Conservation (phyloP, 2,329 filamentous ascomycete genomes). For the Paraphoma chrysanthemicola region DNA sequence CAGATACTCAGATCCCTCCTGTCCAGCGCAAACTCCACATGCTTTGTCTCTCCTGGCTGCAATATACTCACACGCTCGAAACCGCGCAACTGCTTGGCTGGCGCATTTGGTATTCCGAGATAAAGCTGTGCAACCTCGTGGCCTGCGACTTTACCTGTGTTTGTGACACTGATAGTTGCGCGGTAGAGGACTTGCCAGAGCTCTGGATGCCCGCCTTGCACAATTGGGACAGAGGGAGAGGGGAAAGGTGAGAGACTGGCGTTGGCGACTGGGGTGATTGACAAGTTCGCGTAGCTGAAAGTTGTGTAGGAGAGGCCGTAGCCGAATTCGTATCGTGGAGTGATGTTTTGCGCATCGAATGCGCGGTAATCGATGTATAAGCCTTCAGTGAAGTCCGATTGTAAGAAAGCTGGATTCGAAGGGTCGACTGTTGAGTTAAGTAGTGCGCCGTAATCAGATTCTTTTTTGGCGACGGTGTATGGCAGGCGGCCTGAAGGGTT, state of each 20-base stretch:
- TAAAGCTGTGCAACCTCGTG: constrained; percentile 79
- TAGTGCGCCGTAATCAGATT: constrained; percentile 71
- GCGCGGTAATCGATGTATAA: constrained; percentile 81
- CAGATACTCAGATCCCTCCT: constrained; percentile 86
- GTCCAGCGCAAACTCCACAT: constrained; percentile 71
- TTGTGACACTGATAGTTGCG: constrained; percentile 70
- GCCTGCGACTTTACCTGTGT: constrained; percentile 69
- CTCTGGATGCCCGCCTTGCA: constrained; percentile 46
- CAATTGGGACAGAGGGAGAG: constrained; percentile 17
- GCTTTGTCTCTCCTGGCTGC: constrained; percentile 67
- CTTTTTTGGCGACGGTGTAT: constrained; percentile 77
- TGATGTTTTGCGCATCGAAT: constrained; percentile 69
- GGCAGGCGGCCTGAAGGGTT: constrained; percentile 77
- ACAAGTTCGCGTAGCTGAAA: constrained; percentile 72
- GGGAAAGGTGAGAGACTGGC: constrained; percentile 16
- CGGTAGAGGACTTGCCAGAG: constrained; percentile 74
- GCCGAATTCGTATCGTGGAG: constrained; percentile 80
- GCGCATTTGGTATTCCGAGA: constrained; percentile 68
- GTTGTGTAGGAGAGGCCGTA: constrained; percentile 77
- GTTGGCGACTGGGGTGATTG: constrained; percentile 60
- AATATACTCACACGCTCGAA: constrained; percentile 77
- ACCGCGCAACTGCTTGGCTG: constrained; percentile 69
- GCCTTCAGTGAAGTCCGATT: constrained; percentile 76
- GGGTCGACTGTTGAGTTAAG: constrained; percentile 52
- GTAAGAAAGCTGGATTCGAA: constrained; percentile 68